A percentile compares a stretch with the other conserved stretches of the same genome.
Conservation (phyloP, 164 flowering plant species). For the Vitis rotundifolia region DNA sequence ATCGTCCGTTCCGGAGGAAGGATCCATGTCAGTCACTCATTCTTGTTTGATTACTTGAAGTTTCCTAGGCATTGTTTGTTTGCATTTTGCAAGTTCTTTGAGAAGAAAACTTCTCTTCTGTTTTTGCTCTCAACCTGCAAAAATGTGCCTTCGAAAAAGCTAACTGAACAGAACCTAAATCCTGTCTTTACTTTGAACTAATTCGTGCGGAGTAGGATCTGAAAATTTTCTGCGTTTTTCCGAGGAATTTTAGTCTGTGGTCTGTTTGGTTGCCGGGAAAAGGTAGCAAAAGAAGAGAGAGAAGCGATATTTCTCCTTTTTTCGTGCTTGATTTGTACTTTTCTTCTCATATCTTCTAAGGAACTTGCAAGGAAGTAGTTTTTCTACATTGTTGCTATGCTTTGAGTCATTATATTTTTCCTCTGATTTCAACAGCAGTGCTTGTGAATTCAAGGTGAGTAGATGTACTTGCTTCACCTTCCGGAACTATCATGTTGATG, state of each 20-base stretch:
- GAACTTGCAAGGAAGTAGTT: background rate
- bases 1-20: constrained; percentile 21
- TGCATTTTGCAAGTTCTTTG: background rate
- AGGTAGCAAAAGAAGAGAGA: background rate
- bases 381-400: background rate
- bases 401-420: background rate
- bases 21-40: constrained; percentile 29
- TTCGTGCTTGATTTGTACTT: background rate
- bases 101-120: background rate
- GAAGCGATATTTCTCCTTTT: background rate
- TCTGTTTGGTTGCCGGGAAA: constrained; percentile 2
- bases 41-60: background rate
- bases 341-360: background rate
- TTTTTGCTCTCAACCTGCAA: no score
- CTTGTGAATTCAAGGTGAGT: background rate
- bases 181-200: background rate
- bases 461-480: background rate
- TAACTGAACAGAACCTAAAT: no score
- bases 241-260: background rate
- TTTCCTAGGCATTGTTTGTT: background rate
- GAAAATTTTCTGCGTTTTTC: background rate
- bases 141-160: no score
- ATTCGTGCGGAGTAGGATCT: background rate
- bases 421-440: background rate
- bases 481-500: background rate